phyloP scores from a whole-genome alignment of 129 eudicot species.

The Flaveria linearis region DNA sequence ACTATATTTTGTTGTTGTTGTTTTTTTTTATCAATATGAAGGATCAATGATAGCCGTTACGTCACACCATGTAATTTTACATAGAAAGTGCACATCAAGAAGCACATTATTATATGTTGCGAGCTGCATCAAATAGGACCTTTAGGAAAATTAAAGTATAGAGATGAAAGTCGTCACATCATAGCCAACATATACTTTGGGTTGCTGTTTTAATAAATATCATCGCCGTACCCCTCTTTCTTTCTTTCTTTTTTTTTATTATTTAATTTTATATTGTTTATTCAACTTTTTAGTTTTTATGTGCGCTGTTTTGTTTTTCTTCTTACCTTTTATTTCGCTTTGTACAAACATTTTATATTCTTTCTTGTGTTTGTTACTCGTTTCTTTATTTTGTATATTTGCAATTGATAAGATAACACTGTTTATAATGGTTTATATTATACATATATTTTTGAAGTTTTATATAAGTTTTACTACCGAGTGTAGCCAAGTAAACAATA shows the following conservation, averaged over 20 bases:
- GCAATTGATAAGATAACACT: not conserved
- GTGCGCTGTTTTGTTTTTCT: not conserved
- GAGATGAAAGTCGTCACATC: conserved; percentile 25
- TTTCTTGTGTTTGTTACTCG: not conserved
- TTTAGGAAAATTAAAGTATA: not conserved
- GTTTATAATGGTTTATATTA: not conserved
- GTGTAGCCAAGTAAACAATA: too few relatives aligned
- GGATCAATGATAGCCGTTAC: not conserved
- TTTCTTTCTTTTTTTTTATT: not conserved
- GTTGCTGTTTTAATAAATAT: conserved; percentile 19
- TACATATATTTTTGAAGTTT: too few relatives aligned
- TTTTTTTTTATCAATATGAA: not conserved
- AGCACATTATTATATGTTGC: not conserved
- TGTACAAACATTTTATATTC: not conserved
- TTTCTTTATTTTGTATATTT: not conserved
- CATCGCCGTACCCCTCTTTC: not conserved
- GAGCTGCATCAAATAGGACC: conserved; percentile 19
- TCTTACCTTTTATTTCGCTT: not conserved
- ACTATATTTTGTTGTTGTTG: too few relatives aligned
- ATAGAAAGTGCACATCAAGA: not conserved
- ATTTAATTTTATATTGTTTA: not conserved
- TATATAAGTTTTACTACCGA: too few relatives aligned
- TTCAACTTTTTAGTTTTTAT: not conserved
- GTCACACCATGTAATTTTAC: not conserved
- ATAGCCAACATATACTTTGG: conserved; percentile 16